Conservation (phyloP, 768 basidiomycete species). For the Naganishia antarctica region DNA sequence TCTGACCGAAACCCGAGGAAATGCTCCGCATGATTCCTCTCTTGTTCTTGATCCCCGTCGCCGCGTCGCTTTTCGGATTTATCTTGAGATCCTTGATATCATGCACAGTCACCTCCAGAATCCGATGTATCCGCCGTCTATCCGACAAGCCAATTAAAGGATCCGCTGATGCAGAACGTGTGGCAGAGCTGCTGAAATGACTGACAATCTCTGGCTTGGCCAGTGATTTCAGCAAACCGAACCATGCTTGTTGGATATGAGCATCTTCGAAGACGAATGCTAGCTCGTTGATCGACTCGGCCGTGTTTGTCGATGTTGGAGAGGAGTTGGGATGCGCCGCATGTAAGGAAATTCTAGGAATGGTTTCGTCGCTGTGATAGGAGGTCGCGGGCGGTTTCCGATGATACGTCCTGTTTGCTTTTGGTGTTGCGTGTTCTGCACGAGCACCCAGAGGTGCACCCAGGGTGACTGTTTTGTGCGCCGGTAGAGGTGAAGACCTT, state of each 20-base stretch:
- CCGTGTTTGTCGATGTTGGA: neutral
- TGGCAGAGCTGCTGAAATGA: neutral
- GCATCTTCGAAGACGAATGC: constrained; percentile 5
- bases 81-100: constrained; percentile 25
- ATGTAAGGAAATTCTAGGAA: constrained; percentile 1
- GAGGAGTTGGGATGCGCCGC: neutral
- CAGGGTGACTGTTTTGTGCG: neutral
- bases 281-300: neutral
- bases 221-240: constrained; percentile 6
- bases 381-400: neutral
- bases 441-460: neutral
- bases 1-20: constrained; percentile 22
- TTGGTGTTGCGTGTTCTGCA: constrained; percentile 4
- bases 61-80: neutral
- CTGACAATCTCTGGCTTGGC: constrained; percentile 10
- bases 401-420: neutral
- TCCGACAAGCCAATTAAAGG: neutral
- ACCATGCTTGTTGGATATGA: constrained; percentile 8
- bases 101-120: constrained; percentile 20
- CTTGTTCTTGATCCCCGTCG: neutral
- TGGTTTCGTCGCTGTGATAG: constrained; percentile 10
- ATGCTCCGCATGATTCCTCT: constrained; percentile 23
- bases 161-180: neutral
- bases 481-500: neutral
- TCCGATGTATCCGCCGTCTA: constrained; percentile 4